These are phyloP conservation scores for Salix purpurea DNA, from an alignment of 345 rosid genomes.

Conservation along the genomic window DNA sequence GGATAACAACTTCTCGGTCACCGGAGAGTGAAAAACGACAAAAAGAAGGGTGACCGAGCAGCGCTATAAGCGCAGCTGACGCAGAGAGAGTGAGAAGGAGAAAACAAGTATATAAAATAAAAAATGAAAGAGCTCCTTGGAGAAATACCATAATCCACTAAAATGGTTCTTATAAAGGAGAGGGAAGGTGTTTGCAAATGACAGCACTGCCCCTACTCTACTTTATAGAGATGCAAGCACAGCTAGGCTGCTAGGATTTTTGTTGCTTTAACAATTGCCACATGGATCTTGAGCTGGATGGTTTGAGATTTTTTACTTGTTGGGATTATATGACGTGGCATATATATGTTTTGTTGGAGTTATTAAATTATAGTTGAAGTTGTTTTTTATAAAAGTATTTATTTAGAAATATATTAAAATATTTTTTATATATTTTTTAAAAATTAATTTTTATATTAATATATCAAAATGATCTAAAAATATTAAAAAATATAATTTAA, in stretches of 20 bases:
- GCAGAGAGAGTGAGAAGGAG: neutral
- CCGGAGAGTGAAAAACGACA: neutral
- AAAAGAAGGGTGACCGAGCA: neutral
- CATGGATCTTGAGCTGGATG: neutral
- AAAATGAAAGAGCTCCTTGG: too few species aligned
- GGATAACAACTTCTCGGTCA: slow-evolving; percentile 12
- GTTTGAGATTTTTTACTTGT: neutral
- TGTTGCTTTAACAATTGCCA: neutral
- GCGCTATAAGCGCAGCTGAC: neutral
- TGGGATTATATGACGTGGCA: neutral
- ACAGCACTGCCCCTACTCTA: slow-evolving; percentile 22
- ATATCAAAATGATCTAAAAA: too few species aligned
- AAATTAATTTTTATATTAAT: too few species aligned
- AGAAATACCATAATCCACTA: neutral
- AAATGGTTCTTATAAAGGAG: slow-evolving; percentile 23
- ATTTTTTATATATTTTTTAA: too few species aligned
- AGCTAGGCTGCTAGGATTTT: neutral
- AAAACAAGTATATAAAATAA: neutral
- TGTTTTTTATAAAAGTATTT: too few species aligned
- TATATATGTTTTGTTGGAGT: neutral
- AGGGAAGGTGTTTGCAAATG: slow-evolving; percentile 33
- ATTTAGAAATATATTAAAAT: too few species aligned
- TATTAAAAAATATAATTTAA: too few species aligned
- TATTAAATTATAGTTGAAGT: too few species aligned
- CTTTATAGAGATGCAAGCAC: neutral